Conservation (phyloP, 306 rosid genomes). For the Pachyrhizus erosus region DNA sequence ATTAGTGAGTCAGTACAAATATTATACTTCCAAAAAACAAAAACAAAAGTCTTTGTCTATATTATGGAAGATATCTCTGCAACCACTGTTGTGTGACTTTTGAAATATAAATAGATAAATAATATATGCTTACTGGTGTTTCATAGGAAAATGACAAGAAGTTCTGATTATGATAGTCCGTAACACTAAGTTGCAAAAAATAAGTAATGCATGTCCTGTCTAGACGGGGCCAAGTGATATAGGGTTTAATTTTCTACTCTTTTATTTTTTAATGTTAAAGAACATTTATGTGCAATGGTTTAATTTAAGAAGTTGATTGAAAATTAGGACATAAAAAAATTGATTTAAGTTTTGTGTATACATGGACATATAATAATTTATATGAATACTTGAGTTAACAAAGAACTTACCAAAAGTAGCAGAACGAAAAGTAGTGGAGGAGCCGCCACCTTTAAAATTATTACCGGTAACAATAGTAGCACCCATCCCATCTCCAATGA, state of each 20-base stretch:
- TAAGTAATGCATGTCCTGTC: constrained; percentile 29
- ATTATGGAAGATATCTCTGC: too few relatives aligned
- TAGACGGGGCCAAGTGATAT: not conserved
- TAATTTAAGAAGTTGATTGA: not conserved
- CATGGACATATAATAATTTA: not conserved
- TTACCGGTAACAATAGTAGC: constrained; percentile 62
- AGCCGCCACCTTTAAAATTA: constrained; percentile 35
- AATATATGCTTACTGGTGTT: too few relatives aligned
- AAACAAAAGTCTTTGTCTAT: too few relatives aligned
- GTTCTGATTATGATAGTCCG: constrained; percentile 1
- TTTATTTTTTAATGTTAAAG: too few relatives aligned
- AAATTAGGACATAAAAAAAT: not conserved
- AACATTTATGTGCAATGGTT: not conserved
- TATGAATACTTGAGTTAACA: too few relatives aligned
- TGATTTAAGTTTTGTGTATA: not conserved
- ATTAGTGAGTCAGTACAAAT: too few relatives aligned
- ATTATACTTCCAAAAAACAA: too few relatives aligned
- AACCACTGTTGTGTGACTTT: too few relatives aligned
- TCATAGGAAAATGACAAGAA: constrained; percentile 15
- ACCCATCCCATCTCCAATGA: constrained; percentile 81
- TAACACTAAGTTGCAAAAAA: constrained; percentile 26
- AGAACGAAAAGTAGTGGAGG: constrained; percentile 69
- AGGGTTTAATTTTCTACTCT: not conserved
- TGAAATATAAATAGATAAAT: too few relatives aligned
- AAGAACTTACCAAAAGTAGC: constrained; percentile 79